These are phyloP conservation scores for Dalechampia spathulata DNA, from an alignment of 441 rosid species.

Conservation along the genomic window DNA sequence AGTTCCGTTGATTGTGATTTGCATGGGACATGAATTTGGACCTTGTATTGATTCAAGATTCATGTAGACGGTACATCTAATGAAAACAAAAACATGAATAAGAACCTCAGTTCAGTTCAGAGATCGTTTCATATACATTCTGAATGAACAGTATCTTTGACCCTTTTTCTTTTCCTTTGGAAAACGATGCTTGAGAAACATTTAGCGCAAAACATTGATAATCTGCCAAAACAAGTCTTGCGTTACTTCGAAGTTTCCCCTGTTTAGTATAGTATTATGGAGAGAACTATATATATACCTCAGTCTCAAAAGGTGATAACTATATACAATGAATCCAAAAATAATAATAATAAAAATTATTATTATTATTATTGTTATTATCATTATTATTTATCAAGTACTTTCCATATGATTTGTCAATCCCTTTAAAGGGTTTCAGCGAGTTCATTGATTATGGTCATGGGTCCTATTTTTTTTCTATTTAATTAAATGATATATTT, in stretches of 20 bases:
- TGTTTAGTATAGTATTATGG: neutral
- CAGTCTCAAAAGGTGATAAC: neutral
- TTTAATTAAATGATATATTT: neutral
- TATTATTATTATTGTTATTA: too few species aligned
- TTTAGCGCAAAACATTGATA: slow-evolving; percentile 3
- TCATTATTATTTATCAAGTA: neutral
- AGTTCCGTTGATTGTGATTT: neutral
- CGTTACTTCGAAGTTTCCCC: neutral
- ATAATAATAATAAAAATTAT: too few species aligned
- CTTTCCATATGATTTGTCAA: neutral
- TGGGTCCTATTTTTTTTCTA: too few species aligned
- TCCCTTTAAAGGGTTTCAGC: too few species aligned
- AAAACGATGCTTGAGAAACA: neutral
- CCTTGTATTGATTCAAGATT: neutral
- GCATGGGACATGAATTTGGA: neutral
- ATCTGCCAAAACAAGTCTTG: slow-evolving; percentile 1
- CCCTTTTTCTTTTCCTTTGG: neutral
- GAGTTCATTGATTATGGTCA: neutral
- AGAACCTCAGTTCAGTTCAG: neutral
- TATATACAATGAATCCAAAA: neutral
- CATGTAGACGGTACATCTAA: slow-evolving; percentile 1
- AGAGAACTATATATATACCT: too few species aligned
- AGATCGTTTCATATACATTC: neutral
- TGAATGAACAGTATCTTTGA: neutral
- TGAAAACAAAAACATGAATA: slow-evolving; percentile 1